These are phyloP conservation scores for Rhizopogon vesiculosus DNA, from an alignment of 768 basidiomycete genomes.

Conservation along the genomic window DNA sequence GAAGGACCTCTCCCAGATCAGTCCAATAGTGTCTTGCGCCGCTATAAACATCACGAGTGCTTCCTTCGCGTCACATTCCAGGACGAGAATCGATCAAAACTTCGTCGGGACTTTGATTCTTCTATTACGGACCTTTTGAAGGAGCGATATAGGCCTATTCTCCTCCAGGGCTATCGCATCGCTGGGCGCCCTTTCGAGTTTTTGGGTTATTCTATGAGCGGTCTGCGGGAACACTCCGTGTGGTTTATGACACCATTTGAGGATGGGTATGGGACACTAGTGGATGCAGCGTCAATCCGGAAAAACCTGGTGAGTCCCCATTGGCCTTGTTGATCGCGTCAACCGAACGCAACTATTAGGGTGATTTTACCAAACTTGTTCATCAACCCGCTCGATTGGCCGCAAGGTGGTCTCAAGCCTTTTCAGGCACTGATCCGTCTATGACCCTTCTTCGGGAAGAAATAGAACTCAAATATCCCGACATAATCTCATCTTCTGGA, in stretches of 20 bases:
- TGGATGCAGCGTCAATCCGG: conserved; percentile 27
- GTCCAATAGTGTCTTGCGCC: conserved; percentile 33
- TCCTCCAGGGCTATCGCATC: conserved; percentile 31
- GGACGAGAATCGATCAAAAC: conserved; percentile 38
- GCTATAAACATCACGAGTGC: conserved; percentile 32
- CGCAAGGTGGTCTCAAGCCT: conserved; percentile 52
- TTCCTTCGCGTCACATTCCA: conserved; percentile 46
- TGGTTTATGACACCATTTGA: conserved; percentile 44
- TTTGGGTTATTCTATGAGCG: conserved; percentile 51
- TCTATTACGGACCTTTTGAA: conserved; percentile 28
- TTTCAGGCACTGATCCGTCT: conserved; percentile 47
- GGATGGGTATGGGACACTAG: conserved; percentile 14
- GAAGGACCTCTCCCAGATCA: conserved; percentile 36
- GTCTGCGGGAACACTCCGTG: conserved; percentile 43
- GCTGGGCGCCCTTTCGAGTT: conserved; percentile 43
- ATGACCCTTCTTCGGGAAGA: conserved; percentile 31
- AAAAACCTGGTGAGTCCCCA: conserved; percentile 25
- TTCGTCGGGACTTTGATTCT: conserved; percentile 26
- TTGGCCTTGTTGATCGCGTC: background rate
- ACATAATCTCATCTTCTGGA: conserved; percentile 23
- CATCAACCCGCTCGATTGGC: conserved; percentile 43
- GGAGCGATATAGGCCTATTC: conserved; percentile 28
- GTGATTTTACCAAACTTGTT: conserved; percentile 33
- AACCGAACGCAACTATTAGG: conserved; percentile 17
- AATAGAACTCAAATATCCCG: conserved; percentile 20